phyloP scores from a whole-genome alignment of 305 asterid species.

The Fraxinus nigra region DNA sequence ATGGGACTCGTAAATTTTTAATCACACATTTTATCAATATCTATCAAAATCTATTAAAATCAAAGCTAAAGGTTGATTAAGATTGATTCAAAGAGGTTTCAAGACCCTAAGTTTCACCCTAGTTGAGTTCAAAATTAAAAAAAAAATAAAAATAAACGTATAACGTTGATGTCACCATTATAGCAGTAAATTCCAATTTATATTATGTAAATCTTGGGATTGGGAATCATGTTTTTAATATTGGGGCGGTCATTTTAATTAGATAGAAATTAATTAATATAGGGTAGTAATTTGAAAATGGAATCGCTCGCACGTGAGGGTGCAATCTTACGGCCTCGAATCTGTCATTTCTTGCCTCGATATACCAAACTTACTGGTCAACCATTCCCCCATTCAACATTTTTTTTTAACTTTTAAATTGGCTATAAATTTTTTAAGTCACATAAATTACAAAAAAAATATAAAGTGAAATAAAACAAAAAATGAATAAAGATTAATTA shows the following conservation, averaged over 20 bases:
- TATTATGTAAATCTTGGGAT: background rate
- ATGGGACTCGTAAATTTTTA: too few relatives aligned
- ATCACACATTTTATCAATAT: too few relatives aligned
- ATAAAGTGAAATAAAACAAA: background rate
- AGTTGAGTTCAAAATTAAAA: background rate
- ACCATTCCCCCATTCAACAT: constrained; percentile 36
- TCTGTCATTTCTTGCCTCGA: constrained; percentile 29
- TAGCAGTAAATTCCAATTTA: background rate
- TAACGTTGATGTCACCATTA: background rate
- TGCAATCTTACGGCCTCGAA: constrained; percentile 47
- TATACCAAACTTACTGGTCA: constrained; percentile 33
- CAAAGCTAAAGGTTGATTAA: too few relatives aligned
- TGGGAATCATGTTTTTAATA: background rate
- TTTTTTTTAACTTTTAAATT: background rate
- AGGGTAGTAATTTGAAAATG: background rate
- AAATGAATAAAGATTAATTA: background rate
- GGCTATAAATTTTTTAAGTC: background rate
- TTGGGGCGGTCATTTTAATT: constrained; percentile 15
- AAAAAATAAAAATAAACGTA: background rate
- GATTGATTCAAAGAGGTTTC: background rate
- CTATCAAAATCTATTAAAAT: too few relatives aligned
- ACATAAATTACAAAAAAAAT: background rate
- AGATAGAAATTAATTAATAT: background rate
- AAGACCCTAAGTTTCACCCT: background rate
- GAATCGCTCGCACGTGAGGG: constrained; percentile 62